Evolutionary conservation across 306 rosid species (phyloP).

Genomic region (Coriaria nepalensis): DNA sequence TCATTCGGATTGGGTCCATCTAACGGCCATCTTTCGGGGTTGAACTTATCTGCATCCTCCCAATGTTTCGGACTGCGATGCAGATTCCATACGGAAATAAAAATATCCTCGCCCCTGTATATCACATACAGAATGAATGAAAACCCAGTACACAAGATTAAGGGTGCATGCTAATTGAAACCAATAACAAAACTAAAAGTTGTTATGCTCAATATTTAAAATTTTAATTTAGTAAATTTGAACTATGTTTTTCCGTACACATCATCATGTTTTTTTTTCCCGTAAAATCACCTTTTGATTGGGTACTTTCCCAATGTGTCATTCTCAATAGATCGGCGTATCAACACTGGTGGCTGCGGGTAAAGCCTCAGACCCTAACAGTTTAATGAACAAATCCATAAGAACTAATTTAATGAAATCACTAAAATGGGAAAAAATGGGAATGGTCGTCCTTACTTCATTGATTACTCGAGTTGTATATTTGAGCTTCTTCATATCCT

Average conservation of each 20-base stretch:
- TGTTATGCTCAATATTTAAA: no score
- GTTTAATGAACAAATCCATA: constrained; percentile 1
- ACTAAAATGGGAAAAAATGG: constrained; percentile 6
- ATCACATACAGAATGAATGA: constrained; percentile 6
- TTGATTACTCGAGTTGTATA: constrained; percentile 92
- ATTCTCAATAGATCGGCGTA: constrained; percentile 70
- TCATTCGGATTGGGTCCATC: constrained; percentile 97
- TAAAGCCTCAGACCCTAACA: constrained; percentile 86
- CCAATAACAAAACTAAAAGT: no score
- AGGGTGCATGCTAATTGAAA: no score
- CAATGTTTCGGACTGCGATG: constrained; percentile 76
- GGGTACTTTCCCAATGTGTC: constrained; percentile 74
- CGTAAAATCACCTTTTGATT: constrained; percentile 49
- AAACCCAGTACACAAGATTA: not conserved
- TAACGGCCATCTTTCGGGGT: constrained; percentile 90
- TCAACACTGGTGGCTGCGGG: constrained; percentile 96
- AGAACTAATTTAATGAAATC: not conserved
- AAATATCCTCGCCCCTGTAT: constrained; percentile 86
- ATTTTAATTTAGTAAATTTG: no score
- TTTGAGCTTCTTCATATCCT: constrained; percentile 87
- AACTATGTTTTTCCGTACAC: no score
- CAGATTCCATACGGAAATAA: constrained; percentile 86
- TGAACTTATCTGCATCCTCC: constrained; percentile 77
- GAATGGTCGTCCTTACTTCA: constrained; percentile 44
- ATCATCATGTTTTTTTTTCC: not conserved